Evolutionary conservation across 257 asterid genomes (phyloP), one percentile per base, ranked within the genome.

Genomic region (Nicotiana benthamiana): DNA sequence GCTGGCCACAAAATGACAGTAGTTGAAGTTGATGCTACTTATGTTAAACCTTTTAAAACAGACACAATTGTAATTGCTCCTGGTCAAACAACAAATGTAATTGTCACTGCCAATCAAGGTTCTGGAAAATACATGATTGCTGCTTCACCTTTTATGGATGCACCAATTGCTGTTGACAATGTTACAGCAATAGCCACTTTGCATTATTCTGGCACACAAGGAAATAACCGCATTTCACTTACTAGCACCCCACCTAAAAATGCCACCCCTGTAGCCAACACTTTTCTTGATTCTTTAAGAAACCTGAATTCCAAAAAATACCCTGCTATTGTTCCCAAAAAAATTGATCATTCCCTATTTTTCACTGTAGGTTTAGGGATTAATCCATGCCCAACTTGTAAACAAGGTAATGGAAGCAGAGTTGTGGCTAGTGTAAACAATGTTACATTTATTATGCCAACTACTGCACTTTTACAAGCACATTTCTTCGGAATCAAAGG

Each of bases 21-120:
- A 0, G 98, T 95, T 1, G 99, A 95, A 84, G 98, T 95, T 1
- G 99, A 95, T 80, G 99, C 99, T 27, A 79, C 92, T 3, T 95
- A 95, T 68, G 95, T 93, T 0, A 95, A 95, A 57, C 99, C 99
- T 43, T 95, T 95, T 86, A 87, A 89, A 75, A 92, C 88, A 1
- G 97, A 93, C 84, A 92, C 98, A 0, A 77, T 95, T 46, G 65
- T 95, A 1, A 66, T 95, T 15, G 92, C 97, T 8, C 99, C 99
- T 0, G 99, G 99, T 12, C 99, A 95, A 67, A 95, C 99, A 80
- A 92, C 98, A 24, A 91, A 89, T 70, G 96, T 95, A 5, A 54
- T 95, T 51, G 84, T 95, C 43, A 67, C 90, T 7, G 91, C 99
- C 2, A 84, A 88, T 48, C 85, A 86, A 40, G 82, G 88, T 79